Evolutionary conservation across 2,329 filamentous ascomycete species (phyloP).

Genomic region (Claviceps quebecensis): DNA sequence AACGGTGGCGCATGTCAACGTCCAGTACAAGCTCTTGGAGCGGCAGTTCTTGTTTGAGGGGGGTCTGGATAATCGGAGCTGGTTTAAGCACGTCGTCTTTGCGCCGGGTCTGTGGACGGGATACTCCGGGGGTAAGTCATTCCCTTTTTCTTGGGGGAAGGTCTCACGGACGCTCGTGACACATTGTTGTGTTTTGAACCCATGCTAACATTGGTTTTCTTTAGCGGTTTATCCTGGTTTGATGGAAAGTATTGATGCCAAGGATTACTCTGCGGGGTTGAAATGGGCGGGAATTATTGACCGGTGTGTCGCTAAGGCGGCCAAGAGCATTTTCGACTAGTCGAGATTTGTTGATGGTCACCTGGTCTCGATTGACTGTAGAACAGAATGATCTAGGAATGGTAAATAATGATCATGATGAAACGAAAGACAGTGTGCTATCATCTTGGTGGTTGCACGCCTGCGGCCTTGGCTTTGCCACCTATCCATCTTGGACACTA

Average conservation of each 20-base stretch:
- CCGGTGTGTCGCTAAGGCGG: constrained; percentile 32
- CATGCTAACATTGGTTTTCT: not conserved
- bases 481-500: too few species aligned
- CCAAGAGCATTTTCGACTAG: constrained; percentile 19
- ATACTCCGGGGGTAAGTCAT: constrained; percentile 56
- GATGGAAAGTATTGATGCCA: constrained; percentile 45
- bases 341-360: too few species aligned
- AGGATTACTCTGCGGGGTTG: constrained; percentile 42
- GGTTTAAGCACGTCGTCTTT: constrained; percentile 95
- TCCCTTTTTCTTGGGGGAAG: not conserved
- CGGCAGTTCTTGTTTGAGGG: constrained; percentile 60
- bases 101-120: constrained; percentile 86
- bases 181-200: not conserved
- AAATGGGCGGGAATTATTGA: constrained; percentile 48
- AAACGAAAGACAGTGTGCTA: too few species aligned
- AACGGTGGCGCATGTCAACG: constrained; percentile 54
- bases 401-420: too few species aligned
- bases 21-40: constrained; percentile 73
- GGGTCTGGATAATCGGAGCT: constrained; percentile 65
- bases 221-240: constrained; percentile 48
- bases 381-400: not conserved
- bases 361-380: not conserved
- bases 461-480: too few species aligned
- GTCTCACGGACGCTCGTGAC: not conserved
- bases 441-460: too few species aligned